A percentile compares a stretch with the other conserved stretches of the same genome.
phyloP scores from a whole-genome alignment of 306 rosid genomes.

The Ormosia emarginata region DNA sequence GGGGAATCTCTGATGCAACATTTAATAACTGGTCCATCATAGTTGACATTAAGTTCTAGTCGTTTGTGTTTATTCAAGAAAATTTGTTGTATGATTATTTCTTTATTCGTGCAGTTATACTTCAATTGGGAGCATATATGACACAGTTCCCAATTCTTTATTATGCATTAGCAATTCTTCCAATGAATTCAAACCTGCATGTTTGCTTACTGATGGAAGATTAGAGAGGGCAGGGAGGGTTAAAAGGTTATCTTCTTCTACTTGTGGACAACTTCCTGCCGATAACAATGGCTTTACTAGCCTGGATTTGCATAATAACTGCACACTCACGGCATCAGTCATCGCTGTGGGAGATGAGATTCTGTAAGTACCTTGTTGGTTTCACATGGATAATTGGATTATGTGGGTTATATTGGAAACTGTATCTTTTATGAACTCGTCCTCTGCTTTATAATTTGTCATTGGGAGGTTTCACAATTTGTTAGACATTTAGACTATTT shows the following conservation, averaged over 20 bases:
- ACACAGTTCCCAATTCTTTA: conserved; percentile 85
- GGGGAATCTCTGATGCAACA: not conserved
- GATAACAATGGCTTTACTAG: conserved; percentile 53
- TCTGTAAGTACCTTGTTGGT: conserved; percentile 63
- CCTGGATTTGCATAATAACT: conserved; percentile 42
- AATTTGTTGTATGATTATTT: not conserved
- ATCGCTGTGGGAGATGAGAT: conserved; percentile 94
- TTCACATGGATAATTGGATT: conserved; percentile 19
- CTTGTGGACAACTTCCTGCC: conserved; percentile 34
- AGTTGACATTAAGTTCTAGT: conserved; percentile 11
- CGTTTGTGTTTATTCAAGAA: conserved; percentile 13
- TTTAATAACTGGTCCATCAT: conserved; percentile 16
- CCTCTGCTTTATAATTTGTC: not conserved
- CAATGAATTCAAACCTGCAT: conserved; percentile 74
- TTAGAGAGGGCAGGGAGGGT: conserved; percentile 93
- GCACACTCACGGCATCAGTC: conserved; percentile 68
- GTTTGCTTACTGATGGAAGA: conserved; percentile 91
- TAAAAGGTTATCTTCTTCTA: conserved; percentile 50
- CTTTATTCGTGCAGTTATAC: conserved; percentile 67
- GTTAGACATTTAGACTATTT: not conserved
- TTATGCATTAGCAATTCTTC: conserved; percentile 46
- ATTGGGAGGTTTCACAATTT: not conserved
- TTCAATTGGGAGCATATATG: conserved; percentile 85
- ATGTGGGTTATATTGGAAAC: not conserved
- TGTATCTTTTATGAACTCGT: conserved; percentile 4